Percentiles rank a stretch among this genome's conserved stretches.
Conservation (phyloP, 2,329 filamentous ascomycete genomes). For the Thelonectria blattea region DNA sequence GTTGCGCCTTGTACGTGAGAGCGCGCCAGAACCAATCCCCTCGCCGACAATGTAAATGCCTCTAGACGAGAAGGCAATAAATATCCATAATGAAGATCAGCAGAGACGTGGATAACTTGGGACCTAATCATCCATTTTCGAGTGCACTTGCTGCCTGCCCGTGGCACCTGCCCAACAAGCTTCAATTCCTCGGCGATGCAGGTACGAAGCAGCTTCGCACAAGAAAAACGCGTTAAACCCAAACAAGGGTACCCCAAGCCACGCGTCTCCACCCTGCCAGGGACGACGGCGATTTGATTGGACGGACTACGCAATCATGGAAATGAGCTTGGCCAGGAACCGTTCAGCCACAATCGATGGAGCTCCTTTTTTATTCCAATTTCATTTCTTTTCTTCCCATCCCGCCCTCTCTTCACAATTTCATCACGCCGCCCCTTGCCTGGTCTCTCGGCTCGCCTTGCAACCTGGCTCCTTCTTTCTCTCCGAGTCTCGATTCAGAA, state of each 20-base stretch:
- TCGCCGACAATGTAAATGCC: not conserved
- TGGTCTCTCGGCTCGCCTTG: too few species aligned
- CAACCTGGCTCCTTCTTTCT: too few species aligned
- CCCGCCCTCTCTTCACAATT: not conserved
- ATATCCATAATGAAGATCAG: conserved; percentile 40
- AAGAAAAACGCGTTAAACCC: conserved; percentile 14
- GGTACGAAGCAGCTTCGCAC: conserved; percentile 13
- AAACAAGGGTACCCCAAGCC: conserved; percentile 11
- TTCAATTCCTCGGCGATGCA: conserved; percentile 11
- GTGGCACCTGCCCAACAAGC: too few species aligned
- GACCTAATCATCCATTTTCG: not conserved
- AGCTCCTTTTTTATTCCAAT: not conserved
- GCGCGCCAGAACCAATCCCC: not conserved
- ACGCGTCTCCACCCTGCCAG: conserved; percentile 31
- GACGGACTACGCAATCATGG: conserved; percentile 6
- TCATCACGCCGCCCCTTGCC: not conserved
- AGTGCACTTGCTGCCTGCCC: not conserved
- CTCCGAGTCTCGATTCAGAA: not conserved
- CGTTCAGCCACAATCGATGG: conserved; percentile 9
- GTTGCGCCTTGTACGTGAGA: too few species aligned
- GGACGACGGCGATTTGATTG: conserved; percentile 34
- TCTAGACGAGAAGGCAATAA: conserved; percentile 1
- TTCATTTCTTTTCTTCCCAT: not conserved
- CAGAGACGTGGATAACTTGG: conserved; percentile 21
- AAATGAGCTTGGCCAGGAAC: conserved; percentile 39